Base-by-base conservation (phyloP, 1,284 basidiomycete genomes). In the Vanrija pseudolonga region DNA sequence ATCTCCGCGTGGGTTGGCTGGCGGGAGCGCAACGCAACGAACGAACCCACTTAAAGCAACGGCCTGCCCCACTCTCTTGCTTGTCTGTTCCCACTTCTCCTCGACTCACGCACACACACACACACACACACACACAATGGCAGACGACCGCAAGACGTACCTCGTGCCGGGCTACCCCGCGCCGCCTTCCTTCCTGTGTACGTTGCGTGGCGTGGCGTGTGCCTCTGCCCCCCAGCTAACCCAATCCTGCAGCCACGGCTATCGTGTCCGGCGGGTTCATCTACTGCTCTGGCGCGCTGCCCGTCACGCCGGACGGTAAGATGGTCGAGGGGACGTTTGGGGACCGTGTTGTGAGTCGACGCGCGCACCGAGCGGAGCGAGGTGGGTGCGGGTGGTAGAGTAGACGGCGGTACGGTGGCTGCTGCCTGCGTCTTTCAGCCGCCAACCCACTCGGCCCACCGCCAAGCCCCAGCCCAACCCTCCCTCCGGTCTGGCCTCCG, bases 241-340 rank as follows among this genome's bases (percentile, higher is more conserved):
- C 45, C 41, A 12, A 43, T 28, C 20, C 45, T 24, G 32, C 45
- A 66, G 64, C 65, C 42, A 49, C 65, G 14, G 78, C 84, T 23
- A 61, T 68, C 47, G 38, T 61, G 26, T 82, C 82, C 4, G 77
- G 74, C 17, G 76, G 77, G 48, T 80, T 81, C 12, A 80, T 85
- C 7, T 86, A 83, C 57, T 79, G 80, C 36, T 85, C 84, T 14
- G 84, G 84, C 19, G 84, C 80, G 63, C 80, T 86, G 47, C 84
- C 84, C 9, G 80, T 77, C 41, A 77, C 77, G 41, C 74, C 74
- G 9, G 79, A 84, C 20, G 77, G 78, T 47, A 77, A 76, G 47
- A 67, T 86, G 23, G 78, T 83, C 7, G 76, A 79, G 59, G 83
- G 83, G 3, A 82, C 82, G 7, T 79, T 84, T 24, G 73, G 79